A percentile compares a stretch with the other conserved stretches of the same genome.
Evolutionary conservation across 2,329 filamentous ascomycete species (phyloP).

Genomic region (Monilinia laxa): DNA sequence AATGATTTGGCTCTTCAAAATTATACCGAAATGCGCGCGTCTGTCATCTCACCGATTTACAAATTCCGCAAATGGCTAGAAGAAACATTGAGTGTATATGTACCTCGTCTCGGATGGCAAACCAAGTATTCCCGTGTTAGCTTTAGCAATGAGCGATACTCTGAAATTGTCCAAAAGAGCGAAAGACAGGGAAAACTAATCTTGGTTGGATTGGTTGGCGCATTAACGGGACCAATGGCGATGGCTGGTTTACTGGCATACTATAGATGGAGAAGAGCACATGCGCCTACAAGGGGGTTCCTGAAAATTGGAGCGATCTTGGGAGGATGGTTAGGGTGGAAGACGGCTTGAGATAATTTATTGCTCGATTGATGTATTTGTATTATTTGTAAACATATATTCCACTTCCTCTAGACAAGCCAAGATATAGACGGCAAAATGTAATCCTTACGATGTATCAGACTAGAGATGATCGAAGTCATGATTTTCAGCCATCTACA

Average conservation of each 20-base stretch:
- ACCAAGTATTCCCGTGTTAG: conserved; percentile 92
- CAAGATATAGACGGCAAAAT: not conserved
- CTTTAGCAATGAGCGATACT: conserved; percentile 91
- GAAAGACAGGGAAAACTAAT: conserved; percentile 59
- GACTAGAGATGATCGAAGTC: not conserved
- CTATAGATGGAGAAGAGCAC: conserved; percentile 27
- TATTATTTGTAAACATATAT: conserved; percentile 2
- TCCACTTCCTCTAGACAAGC: not conserved
- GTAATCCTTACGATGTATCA: not conserved
- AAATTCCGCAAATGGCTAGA: conserved; percentile 81
- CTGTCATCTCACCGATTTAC: conserved; percentile 76
- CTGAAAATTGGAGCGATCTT: not conserved
- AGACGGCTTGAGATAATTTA: not conserved
- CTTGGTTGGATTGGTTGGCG: conserved; percentile 28
- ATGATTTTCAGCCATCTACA: not conserved
- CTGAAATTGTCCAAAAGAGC: conserved; percentile 71
- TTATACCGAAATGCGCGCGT: conserved; percentile 89
- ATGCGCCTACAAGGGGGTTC: not conserved
- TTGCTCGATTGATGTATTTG: not conserved
- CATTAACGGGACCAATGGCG: conserved; percentile 28
- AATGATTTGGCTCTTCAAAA: conserved; percentile 90
- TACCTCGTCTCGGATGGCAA: conserved; percentile 79
- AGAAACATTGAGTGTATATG: conserved; percentile 72
- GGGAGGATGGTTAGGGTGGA: conserved; percentile 9
- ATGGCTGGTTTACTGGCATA: conserved; percentile 28